phyloP scores from a whole-genome alignment of 495 filamentous ascomycete species.

The Tuber aestivum region DNA sequence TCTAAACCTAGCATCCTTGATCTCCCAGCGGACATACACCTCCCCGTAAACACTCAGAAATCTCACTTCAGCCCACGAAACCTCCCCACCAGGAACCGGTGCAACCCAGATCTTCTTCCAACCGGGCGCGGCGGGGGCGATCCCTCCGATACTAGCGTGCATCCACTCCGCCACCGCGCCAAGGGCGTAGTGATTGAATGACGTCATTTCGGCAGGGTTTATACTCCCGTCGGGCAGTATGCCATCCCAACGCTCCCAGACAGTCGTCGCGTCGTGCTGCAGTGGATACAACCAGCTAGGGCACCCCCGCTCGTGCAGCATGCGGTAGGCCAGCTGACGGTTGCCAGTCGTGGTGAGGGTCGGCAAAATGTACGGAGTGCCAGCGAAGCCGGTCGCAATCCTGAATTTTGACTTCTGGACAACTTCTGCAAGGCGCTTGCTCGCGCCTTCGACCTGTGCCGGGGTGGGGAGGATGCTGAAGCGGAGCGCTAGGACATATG shows the following conservation, averaged over 20 bases:
- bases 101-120: conserved; percentile 43
- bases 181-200: conserved; percentile 53
- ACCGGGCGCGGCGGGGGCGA: conserved; percentile 42
- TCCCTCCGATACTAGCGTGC: conserved; percentile 40
- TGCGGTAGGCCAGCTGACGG: conserved; percentile 42
- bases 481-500: conserved; percentile 46
- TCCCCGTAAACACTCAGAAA: conserved; percentile 41
- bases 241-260: conserved; percentile 56
- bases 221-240: conserved; percentile 50
- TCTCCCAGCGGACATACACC: conserved; percentile 33
- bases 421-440: conserved; percentile 43
- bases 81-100: conserved; percentile 39
- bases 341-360: conserved; percentile 46
- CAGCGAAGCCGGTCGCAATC: conserved; percentile 53
- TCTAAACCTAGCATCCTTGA: conserved; percentile 36
- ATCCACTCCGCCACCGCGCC: conserved; percentile 47
- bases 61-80: conserved; percentile 40
- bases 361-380: conserved; percentile 50
- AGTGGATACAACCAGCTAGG: conserved; percentile 54
- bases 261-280: conserved; percentile 51
- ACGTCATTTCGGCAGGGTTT: conserved; percentile 53
- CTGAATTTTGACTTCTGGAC: conserved; percentile 47
- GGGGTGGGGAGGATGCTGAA: conserved; percentile 47
- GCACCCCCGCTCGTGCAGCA: conserved; percentile 45
- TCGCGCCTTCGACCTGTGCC: conserved; percentile 43